Conservation (phyloP, 352 stramenopile genomes). For the Phytophthora pseudosyringae region DNA sequence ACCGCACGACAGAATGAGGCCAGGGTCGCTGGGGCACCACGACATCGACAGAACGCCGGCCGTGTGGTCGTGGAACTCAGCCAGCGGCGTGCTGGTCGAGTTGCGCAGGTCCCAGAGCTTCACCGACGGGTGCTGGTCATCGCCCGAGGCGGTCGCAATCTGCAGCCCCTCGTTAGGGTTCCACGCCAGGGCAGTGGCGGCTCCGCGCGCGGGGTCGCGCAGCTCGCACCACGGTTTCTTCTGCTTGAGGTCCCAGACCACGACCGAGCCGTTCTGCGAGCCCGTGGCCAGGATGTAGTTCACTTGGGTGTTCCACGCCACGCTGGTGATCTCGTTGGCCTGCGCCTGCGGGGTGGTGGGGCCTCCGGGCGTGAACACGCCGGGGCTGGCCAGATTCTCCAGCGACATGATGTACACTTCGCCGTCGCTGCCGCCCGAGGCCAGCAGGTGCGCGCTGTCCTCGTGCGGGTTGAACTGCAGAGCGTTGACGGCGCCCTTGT, state of each 20-base stretch:
- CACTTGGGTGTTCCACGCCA: conserved; percentile 98
- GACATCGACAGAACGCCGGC: conserved; percentile 96
- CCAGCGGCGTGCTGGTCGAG: conserved; percentile 96
- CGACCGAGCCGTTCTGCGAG: conserved; percentile 93
- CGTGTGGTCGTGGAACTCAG: conserved; percentile 95
- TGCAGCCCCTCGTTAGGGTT: conserved; percentile 98
- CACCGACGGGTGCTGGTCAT: conserved; percentile 96
- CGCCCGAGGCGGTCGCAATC: conserved; percentile 95
- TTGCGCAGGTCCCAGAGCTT: conserved; percentile 99
- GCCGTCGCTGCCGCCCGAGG: conserved; percentile 93
- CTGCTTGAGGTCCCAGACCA: conserved; percentile 98
- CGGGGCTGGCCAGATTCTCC: conserved; percentile 90
- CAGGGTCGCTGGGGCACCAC: conserved; percentile 97
- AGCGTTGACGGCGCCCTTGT: conserved; percentile 93
- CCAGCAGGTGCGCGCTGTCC: conserved; percentile 92
- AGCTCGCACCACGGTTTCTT: conserved; percentile 99
- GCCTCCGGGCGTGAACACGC: conserved; percentile 90
- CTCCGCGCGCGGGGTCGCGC: conserved; percentile 85
- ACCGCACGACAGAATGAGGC: conserved; percentile 92
- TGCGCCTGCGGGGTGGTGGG: conserved; percentile 66
- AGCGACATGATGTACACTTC: conserved; percentile 96
- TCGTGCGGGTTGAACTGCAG: conserved; percentile 97
- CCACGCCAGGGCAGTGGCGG: conserved; percentile 95
- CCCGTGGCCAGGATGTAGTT: conserved; percentile 98
- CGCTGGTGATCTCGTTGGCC: conserved; percentile 88